A percentile compares a stretch with the other conserved stretches of the same genome.
phyloP scores from a whole-genome alignment of 2,329 filamentous ascomycete species.

The Westerdykella aurantiaca region DNA sequence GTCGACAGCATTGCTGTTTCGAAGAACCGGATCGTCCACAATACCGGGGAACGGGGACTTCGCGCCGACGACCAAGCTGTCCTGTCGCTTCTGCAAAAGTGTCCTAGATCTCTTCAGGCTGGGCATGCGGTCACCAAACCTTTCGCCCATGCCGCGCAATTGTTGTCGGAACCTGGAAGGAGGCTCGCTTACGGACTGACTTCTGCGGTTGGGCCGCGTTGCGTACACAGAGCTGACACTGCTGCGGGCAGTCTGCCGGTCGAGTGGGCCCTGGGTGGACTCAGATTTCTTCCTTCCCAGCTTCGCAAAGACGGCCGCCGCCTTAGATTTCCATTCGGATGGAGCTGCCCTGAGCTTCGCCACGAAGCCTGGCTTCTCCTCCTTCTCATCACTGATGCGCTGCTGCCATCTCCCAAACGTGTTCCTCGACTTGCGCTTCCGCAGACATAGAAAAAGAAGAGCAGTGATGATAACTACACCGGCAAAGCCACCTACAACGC shows the following conservation, averaged over 20 bases:
- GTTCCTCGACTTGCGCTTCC: conserved; percentile 24
- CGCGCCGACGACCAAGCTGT: conserved; percentile 19
- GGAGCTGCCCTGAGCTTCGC: conserved; percentile 6
- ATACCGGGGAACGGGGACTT: conserved; percentile 25
- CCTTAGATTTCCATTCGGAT: conserved; percentile 13
- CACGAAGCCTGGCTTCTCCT: conserved; percentile 7
- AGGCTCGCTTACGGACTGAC: conserved; percentile 26
- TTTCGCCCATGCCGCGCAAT: conserved; percentile 8
- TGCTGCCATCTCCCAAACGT: conserved; percentile 11
- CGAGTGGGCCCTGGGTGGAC: conserved; percentile 24
- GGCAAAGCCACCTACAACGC: conserved; percentile 31
- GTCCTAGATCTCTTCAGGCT: conserved; percentile 29
- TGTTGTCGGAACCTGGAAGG: conserved; percentile 19
- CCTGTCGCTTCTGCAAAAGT: conserved; percentile 24
- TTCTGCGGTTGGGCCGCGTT: conserved; percentile 17
- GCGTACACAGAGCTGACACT: conserved; percentile 33
- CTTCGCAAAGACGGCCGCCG: conserved; percentile 21
- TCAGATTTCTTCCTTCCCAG: conserved; percentile 25
- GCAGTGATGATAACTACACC: conserved; percentile 26
- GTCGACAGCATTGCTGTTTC: conserved; percentile 14
- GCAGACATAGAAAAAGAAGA: conserved; percentile 30
- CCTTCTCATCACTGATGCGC: conserved; percentile 15
- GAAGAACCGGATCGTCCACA: conserved; percentile 19
- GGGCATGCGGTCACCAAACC: conserved; percentile 27
- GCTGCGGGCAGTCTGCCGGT: conserved; percentile 22